Evolutionary conservation across 176 grass and related monocot genomes (phyloP).

Genomic region (Musa beccarii): DNA sequence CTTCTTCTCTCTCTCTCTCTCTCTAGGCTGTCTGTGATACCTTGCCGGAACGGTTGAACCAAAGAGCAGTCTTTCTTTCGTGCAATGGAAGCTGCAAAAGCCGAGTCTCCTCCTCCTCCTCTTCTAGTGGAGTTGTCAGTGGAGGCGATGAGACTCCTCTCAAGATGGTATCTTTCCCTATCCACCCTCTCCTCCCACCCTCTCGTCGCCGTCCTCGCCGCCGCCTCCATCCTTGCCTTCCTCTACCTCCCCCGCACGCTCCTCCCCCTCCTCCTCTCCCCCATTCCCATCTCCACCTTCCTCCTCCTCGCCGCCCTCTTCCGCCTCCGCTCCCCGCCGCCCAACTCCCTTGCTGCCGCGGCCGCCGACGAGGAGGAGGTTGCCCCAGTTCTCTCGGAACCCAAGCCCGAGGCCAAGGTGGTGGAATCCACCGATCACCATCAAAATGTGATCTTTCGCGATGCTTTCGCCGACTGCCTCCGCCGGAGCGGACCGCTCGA

Average conservation of each 20-base stretch:
- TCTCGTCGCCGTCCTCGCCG: slow-evolving; percentile 31
- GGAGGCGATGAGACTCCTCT: neutral
- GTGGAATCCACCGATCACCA: neutral
- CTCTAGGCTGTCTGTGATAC: too few relatives aligned
- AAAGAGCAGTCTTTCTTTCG: neutral
- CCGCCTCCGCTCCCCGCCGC: slow-evolving; percentile 41
- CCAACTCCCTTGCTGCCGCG: neutral
- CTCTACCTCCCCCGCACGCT: slow-evolving; percentile 65
- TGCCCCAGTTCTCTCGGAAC: neutral
- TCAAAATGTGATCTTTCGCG: slow-evolving; percentile 17
- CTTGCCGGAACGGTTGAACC: too few relatives aligned
- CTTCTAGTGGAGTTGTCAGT: neutral
- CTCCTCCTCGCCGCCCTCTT: slow-evolving; percentile 50
- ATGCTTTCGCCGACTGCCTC: slow-evolving; percentile 41
- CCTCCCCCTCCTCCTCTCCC: slow-evolving; percentile 46
- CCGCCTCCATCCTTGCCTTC: slow-evolving; percentile 48
- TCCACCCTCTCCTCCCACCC: slow-evolving; percentile 28
- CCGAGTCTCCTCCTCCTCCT: neutral
- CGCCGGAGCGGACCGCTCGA: slow-evolving; percentile 42
- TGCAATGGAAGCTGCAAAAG: slow-evolving; percentile 25
- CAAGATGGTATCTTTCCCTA: neutral
- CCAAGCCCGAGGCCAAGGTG: neutral
- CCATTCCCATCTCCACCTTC: slow-evolving; percentile 46
- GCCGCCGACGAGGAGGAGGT: neutral
- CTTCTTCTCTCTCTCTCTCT: neutral